phyloP scores from a whole-genome alignment of 192 early-diverging fungal genomes.

The Coemansia sp. region DNA sequence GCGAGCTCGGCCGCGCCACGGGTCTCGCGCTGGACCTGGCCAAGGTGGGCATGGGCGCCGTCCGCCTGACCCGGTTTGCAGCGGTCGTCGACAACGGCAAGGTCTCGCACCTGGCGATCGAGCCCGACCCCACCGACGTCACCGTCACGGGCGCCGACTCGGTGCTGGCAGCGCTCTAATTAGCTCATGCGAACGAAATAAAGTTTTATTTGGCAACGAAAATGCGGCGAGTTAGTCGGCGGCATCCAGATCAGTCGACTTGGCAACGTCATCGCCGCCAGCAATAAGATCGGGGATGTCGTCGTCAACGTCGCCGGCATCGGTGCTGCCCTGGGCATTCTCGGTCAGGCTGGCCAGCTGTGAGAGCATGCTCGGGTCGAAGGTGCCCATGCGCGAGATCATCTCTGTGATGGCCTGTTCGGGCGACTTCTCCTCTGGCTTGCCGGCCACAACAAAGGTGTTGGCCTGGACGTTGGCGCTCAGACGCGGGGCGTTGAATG shows the following conservation, averaged over 20 bases:
- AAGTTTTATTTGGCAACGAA: not conserved
- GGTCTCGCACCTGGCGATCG: slow-evolving; percentile 65
- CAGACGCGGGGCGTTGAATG: slow-evolving; percentile 84
- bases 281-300: slow-evolving; percentile 94
- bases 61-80: slow-evolving; percentile 66
- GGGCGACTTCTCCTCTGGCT: slow-evolving; percentile 55
- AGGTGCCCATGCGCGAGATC: slow-evolving; percentile 57
- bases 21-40: slow-evolving; percentile 63
- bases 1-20: slow-evolving; percentile 59
- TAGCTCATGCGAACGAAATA: not conserved
- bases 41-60: slow-evolving; percentile 55
- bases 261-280: slow-evolving; percentile 57
- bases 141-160: slow-evolving; percentile 54
- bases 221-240: slow-evolving; percentile 30
- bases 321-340: slow-evolving; percentile 66
- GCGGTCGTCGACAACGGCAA: slow-evolving; percentile 64
- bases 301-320: slow-evolving; percentile 71
- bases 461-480: slow-evolving; percentile 79
- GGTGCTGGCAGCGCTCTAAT: slow-evolving; percentile 57
- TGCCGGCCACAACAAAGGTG: slow-evolving; percentile 93
- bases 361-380: slow-evolving; percentile 82
- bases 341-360: slow-evolving; percentile 84
- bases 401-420: slow-evolving; percentile 47
- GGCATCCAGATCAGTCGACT: slow-evolving; percentile 45
- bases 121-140: slow-evolving; percentile 51